Base-by-base conservation (phyloP, 2,329 filamentous ascomycete species). In the Aspergillus tanneri region DNA sequence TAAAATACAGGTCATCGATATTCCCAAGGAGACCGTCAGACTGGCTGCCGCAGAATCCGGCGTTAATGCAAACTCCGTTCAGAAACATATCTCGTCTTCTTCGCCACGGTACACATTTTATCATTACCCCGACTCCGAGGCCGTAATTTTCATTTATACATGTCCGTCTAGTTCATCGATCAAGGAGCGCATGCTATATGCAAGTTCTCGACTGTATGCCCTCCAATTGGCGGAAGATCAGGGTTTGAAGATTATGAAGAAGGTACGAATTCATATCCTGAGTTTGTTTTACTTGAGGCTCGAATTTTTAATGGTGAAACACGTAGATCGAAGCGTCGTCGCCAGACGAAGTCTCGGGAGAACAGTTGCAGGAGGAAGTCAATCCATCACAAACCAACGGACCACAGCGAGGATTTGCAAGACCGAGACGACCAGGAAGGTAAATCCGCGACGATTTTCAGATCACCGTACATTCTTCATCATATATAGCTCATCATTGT, bases 171-270 rank as follows among this genome's bases (percentile, higher is more conserved):
- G 62, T 10, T 80, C 79, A 11, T 82, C 80, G 64, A 81, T 85
- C 63, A 84, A 82, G 67, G 81, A 85, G 65, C 74, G 82, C 46
- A 85, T 86, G 83, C 59, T 85, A 50, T 84, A 85, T 65, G 81
- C 82, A 19, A 81, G 79, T 45, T 79, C 77, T 49, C 75, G 81
- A 58, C 72, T 72, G 22, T 74, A 75, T 54, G 77, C 79, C n/a
- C 69, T 85, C 22, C 60, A 64, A 21, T 53, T 79, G 47, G 81
- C 81, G 16, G 77, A 81, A 40, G 74, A 77, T 39, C 77, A 77
- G 21, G 81, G 82, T 5, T 60, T 85, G 47, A 75, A 76, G 55
- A 73, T 85, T 30, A 71, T 73, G 47, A 84, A 82, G 70, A 81
- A 77, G 67, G 74, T 77, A 65, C 59, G 59, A 24, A n/a, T n/a